phyloP scores from a whole-genome alignment of 140 eudicot genomes.

The Cichorium intybus region DNA sequence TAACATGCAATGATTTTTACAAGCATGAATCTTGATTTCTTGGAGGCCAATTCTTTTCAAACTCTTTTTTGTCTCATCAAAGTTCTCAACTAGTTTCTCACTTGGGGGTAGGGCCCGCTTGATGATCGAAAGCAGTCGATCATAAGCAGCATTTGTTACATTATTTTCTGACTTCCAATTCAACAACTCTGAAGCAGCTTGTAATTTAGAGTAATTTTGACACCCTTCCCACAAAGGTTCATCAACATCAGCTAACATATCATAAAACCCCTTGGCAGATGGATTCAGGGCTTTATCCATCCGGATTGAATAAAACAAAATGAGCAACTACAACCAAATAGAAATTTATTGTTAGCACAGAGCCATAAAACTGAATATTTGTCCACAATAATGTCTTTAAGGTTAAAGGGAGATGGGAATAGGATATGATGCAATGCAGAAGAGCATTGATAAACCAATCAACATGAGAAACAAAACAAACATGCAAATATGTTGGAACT shows the following conservation, averaged over 20 bases:
- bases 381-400: too few species aligned
- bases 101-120: background rate
- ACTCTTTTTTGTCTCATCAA: background rate
- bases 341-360: too few species aligned
- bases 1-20: background rate
- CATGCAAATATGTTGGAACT: too few species aligned
- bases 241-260: background rate
- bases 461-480: too few species aligned
- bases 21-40: background rate
- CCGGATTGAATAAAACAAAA: too few species aligned
- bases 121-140: background rate
- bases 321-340: too few species aligned
- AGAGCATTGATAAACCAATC: too few species aligned
- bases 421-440: too few species aligned
- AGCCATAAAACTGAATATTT: too few species aligned
- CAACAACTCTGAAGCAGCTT: conserved; percentile 2
- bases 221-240: conserved; percentile 7
- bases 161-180: background rate
- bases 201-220: background rate
- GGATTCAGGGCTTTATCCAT: background rate
- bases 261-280: background rate
- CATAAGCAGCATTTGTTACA: background rate
- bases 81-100: background rate
- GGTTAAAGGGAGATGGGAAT: too few species aligned
- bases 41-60: background rate